phyloP scores from a whole-genome alignment of 2,329 filamentous ascomycete species.

The Ilyonectria destructans region DNA sequence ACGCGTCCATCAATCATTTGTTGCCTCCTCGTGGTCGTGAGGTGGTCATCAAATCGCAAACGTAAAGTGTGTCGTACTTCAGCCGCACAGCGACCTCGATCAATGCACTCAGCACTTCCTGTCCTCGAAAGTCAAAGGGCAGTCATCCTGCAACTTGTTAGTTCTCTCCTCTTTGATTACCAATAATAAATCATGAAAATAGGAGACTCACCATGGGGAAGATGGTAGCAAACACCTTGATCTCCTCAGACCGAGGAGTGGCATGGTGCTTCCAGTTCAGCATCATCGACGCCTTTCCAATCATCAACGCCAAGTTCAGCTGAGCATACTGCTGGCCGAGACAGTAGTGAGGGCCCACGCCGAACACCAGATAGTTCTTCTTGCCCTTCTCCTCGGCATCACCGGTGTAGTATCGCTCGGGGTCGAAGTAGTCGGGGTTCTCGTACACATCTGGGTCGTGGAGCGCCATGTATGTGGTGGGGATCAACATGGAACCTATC shows the following conservation, averaged over 20 bases:
- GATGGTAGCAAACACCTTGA: conserved; percentile 98
- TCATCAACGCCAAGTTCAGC: conserved; percentile 88
- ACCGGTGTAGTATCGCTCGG: conserved; percentile 91
- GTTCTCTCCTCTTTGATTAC: conserved; percentile 18
- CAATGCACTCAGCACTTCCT: conserved; percentile 62
- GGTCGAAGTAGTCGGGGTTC: conserved; percentile 90
- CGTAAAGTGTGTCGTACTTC: conserved; percentile 24
- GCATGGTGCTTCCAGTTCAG: conserved; percentile 93
- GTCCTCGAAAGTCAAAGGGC: conserved; percentile 81
- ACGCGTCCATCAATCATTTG: conserved; percentile 1
- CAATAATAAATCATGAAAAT: neutral
- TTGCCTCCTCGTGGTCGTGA: conserved; percentile 4
- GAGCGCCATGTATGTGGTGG: conserved; percentile 90
- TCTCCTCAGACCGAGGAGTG: conserved; percentile 89
- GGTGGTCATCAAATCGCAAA: conserved; percentile 20
- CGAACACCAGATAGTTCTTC: conserved; percentile 98
- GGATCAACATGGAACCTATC: conserved; percentile 90
- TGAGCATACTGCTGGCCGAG: conserved; percentile 94
- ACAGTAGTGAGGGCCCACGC: conserved; percentile 96
- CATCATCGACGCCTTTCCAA: conserved; percentile 90
- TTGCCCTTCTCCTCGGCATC: conserved; percentile 87
- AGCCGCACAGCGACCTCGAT: conserved; percentile 22
- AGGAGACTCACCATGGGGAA: conserved; percentile 88
- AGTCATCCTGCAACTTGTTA: conserved; percentile 78
- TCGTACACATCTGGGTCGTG: conserved; percentile 95